A percentile compares a stretch with the other conserved stretches of the same genome.
Conservation (phyloP, 352 stramenopile species). For the Phytophthora vignae region DNA sequence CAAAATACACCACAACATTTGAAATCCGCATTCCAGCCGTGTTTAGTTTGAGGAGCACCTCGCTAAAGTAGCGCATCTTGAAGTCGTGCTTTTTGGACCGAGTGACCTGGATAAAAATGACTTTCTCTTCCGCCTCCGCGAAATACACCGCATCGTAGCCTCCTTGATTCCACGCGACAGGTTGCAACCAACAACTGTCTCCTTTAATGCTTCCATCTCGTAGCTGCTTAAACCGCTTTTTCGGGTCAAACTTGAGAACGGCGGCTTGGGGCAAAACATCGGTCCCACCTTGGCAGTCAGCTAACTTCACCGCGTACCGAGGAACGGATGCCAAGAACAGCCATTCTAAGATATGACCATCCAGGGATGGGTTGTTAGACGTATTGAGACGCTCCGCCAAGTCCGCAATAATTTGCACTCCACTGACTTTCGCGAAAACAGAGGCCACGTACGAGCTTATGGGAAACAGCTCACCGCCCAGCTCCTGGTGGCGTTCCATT, state of each 20-base stretch:
- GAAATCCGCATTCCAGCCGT: background rate
- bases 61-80: constrained; percentile 32
- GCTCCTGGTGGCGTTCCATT: background rate
- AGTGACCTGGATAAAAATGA: constrained; percentile 38
- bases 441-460: constrained; percentile 11
- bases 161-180: constrained; percentile 35
- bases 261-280: constrained; percentile 14
- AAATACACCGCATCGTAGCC: constrained; percentile 42
- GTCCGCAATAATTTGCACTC: background rate
- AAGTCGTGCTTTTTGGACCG: constrained; percentile 36
- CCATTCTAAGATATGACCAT: constrained; percentile 15
- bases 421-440: background rate
- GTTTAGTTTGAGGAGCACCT: constrained; percentile 36
- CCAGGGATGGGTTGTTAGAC: constrained; percentile 6
- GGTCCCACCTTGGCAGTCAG: background rate
- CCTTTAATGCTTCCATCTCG: constrained; percentile 22
- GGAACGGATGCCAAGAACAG: constrained; percentile 11
- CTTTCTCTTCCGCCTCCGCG: constrained; percentile 21
- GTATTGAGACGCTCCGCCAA: constrained; percentile 2
- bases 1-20: constrained; percentile 16
- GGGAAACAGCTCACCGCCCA: background rate
- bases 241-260: constrained; percentile 14
- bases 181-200: constrained; percentile 36
- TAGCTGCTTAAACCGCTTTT: constrained; percentile 20
- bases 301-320: background rate